Evolutionary conservation across 2,329 filamentous ascomycete species (phyloP), one percentile per base, ranked within the genome.

Genomic region (Monosporascus sp.): DNA sequence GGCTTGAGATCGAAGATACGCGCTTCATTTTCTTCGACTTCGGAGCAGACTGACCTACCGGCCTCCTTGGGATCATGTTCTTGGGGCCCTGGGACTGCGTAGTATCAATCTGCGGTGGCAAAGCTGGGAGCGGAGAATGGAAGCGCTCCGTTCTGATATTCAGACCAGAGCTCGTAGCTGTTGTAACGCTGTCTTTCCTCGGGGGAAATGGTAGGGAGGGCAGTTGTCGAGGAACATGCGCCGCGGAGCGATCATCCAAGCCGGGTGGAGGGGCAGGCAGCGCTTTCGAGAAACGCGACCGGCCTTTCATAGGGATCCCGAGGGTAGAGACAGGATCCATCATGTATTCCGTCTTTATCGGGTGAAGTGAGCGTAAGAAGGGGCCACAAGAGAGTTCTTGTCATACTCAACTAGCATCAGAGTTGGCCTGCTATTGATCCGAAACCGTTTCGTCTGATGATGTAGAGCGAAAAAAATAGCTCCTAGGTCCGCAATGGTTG

Each of bases 201-300:
- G 64, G 65, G 17, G 66, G 65, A 43, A 64, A 61, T 44, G 64
- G 58, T 28, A 59, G 53, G 51, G 55, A 45, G 48, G 64, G 61
- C 31, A 65, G 58, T 26, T 59, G 52, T 57, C 62, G 63, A 54
- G 58, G 51, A 56, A 58, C 50, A n/a, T 56, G 56, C 50, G 46
- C 47, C 46, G 56, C 47, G 40, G 55, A 50, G 48, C 52, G 54
- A 31, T 61, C 54, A 40, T 61, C 56, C 38, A 62, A 46, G 22
- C 47, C 60, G 51, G 73, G 68, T 51, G 80, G 78, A 63, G 78
- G 76, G 52, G 73, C 70, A 37, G 80, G 80, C 58, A 84, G 70
- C 37, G 78, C 79, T 69, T 84, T 84, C 64, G 80, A 82, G 69
- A 80, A 81, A 65, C 79, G 78, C 60, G 80, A 82, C 51, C 72